Evolutionary conservation across 2,329 filamentous ascomycete species (phyloP), one percentile per base, ranked within the genome.

Genomic region (Paracoccidioides brasiliensis): DNA sequence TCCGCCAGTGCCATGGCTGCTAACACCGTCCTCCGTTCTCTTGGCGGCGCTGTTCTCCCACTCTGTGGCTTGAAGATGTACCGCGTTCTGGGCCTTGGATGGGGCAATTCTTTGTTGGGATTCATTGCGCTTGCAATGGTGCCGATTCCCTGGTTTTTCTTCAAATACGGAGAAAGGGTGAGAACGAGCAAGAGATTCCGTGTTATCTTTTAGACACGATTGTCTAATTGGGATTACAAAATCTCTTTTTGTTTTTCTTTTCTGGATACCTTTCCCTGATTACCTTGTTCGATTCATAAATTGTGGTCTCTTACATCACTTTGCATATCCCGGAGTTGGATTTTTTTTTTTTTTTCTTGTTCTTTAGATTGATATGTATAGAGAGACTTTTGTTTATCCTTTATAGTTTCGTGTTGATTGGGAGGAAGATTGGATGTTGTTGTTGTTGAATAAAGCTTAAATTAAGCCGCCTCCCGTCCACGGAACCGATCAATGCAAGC

Each of bases 21-120:
- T 2, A 70, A 72, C 14, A 68, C 67, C 2, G 64, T 75, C 33
- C 63, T 74, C 38, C 65, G 72, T 1, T 71, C 70, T 49, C 56
- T 69, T 1, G 68, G 68, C 4, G 73, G 72, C 5, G 73, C 68
- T 0, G 66, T 64, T 0, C 70, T 75, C 44, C 71, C 71, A 0
- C 59, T 73, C 1, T 82, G 81, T 9, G 83, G 82, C 0, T 69
- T 76, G 0, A 70, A 73, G 63, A 64, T 80, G 75, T 78, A 77
- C 57, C 55, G 63, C 0, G 62, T 64, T 0, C 65, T 79, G 1
- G 75, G 74, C 0, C 68, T 76, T 33, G 76, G 75, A 3, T 78
- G 76, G 76, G 76, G 76, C 0, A 78, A 76, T 55, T 73, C 72
- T 66, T 64, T 82, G 67, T 60, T 85, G 65, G 77, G 78, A 61